A percentile compares a stretch with the other conserved stretches of the same genome.
These are phyloP conservation scores for Neurospora sp. DNA, from an alignment of 495 filamentous ascomycete species.

Conservation along the genomic window DNA sequence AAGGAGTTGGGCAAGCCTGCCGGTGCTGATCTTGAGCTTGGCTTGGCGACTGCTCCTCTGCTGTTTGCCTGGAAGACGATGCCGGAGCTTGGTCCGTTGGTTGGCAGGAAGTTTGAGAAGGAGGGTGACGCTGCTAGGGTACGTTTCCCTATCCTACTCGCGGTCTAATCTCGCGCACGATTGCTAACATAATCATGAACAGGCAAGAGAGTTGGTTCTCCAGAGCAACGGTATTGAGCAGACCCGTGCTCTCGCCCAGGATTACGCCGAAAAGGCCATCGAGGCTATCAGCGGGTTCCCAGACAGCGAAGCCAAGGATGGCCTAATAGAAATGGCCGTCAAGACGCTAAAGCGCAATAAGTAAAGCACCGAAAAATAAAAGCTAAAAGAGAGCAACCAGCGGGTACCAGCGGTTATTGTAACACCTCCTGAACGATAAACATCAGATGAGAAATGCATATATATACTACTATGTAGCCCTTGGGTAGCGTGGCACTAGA, in stretches of 20 bases:
- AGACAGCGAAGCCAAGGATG: constrained; percentile 82
- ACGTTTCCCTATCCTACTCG: no score
- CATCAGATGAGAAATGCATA: neutral
- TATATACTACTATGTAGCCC: neutral
- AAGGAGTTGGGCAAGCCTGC: constrained; percentile 88
- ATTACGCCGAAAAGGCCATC: constrained; percentile 83
- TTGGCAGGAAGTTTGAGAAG: constrained; percentile 78
- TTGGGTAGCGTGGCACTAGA: neutral
- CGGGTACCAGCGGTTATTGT: neutral
- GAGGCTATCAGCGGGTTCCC: constrained; percentile 73
- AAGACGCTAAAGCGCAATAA: constrained; percentile 87
- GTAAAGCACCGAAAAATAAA: constrained; percentile 34
- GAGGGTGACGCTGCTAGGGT: constrained; percentile 80
- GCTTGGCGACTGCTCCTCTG: constrained; percentile 88
- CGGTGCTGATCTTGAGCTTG: constrained; percentile 87
- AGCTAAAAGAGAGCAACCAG: neutral
- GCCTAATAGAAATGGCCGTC: constrained; percentile 83
- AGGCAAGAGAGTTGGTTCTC: constrained; percentile 80
- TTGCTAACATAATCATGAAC: constrained; percentile 8
- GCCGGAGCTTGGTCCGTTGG: constrained; percentile 73
- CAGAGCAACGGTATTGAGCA: constrained; percentile 81
- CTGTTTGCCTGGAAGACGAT: constrained; percentile 93
- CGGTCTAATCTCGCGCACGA: neutral
- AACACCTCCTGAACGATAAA: neutral
- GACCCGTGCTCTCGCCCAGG: constrained; percentile 77